Conservation (phyloP, 306 rosid species). For the Carpinus viminea region DNA sequence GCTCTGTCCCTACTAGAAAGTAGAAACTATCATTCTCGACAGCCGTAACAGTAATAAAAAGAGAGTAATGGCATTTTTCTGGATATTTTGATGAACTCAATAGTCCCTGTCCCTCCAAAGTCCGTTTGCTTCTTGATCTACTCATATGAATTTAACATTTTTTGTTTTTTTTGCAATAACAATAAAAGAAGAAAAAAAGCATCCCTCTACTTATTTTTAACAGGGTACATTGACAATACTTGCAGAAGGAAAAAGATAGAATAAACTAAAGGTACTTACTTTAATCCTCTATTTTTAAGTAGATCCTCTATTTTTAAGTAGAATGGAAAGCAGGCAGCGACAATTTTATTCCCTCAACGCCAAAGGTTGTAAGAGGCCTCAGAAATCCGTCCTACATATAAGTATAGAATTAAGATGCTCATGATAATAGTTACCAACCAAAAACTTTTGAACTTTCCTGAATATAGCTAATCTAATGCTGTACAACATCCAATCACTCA, state of each 20-base stretch:
- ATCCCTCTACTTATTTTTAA: not conserved
- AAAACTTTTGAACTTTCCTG: not conserved
- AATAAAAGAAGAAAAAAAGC: not conserved
- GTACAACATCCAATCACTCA: constrained; percentile 6
- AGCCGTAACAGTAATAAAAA: too few species aligned
- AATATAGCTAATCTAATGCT: constrained; percentile 9
- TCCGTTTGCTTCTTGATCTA: not conserved
- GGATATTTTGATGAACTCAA: too few species aligned
- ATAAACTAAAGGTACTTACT: not conserved
- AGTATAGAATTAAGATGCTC: not conserved
- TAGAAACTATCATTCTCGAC: too few species aligned
- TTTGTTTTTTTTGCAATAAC: not conserved
- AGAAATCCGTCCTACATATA: not conserved
- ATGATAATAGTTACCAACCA: not conserved
- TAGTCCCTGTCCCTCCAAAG: too few species aligned
- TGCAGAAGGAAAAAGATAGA: not conserved
- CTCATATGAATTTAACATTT: not conserved
- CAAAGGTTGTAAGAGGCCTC: not conserved
- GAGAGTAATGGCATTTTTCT: too few species aligned
- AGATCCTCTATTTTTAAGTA: not conserved
- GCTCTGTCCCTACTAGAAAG: too few species aligned
- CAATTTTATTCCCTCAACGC: not conserved
- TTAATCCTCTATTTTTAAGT: not conserved
- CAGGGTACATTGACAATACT: not conserved
- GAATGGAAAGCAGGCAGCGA: not conserved